Evolutionary conservation across 768 basidiomycete genomes (phyloP).

Genomic region (Naganishia vishniacii): DNA sequence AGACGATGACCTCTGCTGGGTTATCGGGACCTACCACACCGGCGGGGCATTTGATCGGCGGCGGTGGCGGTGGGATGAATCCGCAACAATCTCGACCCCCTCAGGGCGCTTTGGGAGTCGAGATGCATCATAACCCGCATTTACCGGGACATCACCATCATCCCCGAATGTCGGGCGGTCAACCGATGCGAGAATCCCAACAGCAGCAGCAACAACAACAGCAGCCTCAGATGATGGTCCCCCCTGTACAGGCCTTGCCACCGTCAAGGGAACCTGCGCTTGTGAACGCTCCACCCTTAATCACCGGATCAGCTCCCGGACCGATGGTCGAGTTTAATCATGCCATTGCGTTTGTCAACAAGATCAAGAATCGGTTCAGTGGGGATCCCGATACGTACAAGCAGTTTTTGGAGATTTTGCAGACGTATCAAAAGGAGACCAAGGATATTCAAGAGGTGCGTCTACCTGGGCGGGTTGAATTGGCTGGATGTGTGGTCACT

Average conservation of each 20-base stretch:
- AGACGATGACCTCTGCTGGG: no score
- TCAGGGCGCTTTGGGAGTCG: neutral
- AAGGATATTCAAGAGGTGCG: slow-evolving; percentile 55
- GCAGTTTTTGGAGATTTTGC: slow-evolving; percentile 53
- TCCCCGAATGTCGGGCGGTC: neutral
- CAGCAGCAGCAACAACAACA: slow-evolving; percentile 20
- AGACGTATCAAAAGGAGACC: slow-evolving; percentile 56
- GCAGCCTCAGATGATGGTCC: neutral
- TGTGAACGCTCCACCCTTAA: neutral
- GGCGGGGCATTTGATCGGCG: no score
- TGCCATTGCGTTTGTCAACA: slow-evolving; percentile 95
- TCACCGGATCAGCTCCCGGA: neutral
- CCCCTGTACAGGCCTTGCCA: neutral
- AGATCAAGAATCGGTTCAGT: slow-evolving; percentile 86
- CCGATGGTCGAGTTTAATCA: slow-evolving; percentile 57
- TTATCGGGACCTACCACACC: neutral
- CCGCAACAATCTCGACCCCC: neutral
- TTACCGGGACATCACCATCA: no score
- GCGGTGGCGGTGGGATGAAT: neutral
- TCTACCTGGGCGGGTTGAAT: neutral
- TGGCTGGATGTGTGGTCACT: no score
- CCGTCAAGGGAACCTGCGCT: neutral
- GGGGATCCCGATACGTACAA: slow-evolving; percentile 76
- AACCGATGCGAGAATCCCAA: neutral
- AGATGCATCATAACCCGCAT: slow-evolving; percentile 15